Evolutionary conservation across 1,284 basidiomycete species (phyloP), one percentile per base, ranked within the genome.

Genomic region (Apiotrichum brassicae): DNA sequence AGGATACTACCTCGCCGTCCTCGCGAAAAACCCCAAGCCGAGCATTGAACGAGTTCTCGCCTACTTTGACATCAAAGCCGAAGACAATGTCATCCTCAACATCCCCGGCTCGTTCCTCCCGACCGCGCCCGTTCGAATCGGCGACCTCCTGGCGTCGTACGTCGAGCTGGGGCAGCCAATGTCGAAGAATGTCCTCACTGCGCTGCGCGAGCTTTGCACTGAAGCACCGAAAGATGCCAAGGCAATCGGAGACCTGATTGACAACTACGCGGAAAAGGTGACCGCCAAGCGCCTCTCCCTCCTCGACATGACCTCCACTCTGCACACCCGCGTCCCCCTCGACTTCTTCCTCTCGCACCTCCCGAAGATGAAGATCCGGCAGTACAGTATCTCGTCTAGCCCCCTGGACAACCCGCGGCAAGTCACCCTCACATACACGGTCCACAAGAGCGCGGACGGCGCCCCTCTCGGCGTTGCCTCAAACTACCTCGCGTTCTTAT

Each of bases 1-100:
- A 7, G 78, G 78, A 12, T 78, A 80, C 60, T 79, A 80, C 56
- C 69, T 79, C 20, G 74, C 76, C 1, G 75, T 80, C n/a, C 49
- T 61, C 9, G 57, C 61, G 12, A 58, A 56, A 48, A 56, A 56
- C 48, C 49, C 52, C 3, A 13, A 23, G 14, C 33, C 32, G 12
- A 46, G 41, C 1, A 38, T 48, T 8, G 46, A 52, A 7, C 49
- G 54, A 23, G 44, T 25, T 1, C 51, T 57, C 36, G 20, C 26
- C 33, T 43, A 47, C 52, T 50, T 52, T 40, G 39, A 46, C 26
- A 43, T 53, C 39, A 28, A 46, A 13, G 25, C 20, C 26, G 46
- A 54, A 37, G 54, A 76, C 44, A 47, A 37, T 30, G 34, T 56
- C 28, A 30, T 42, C 16, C 46, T 56, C 38, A 36, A 50, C 46